Base-by-base conservation (phyloP, 2,329 filamentous ascomycete species). In the Scedosporium apiospermum region DNA sequence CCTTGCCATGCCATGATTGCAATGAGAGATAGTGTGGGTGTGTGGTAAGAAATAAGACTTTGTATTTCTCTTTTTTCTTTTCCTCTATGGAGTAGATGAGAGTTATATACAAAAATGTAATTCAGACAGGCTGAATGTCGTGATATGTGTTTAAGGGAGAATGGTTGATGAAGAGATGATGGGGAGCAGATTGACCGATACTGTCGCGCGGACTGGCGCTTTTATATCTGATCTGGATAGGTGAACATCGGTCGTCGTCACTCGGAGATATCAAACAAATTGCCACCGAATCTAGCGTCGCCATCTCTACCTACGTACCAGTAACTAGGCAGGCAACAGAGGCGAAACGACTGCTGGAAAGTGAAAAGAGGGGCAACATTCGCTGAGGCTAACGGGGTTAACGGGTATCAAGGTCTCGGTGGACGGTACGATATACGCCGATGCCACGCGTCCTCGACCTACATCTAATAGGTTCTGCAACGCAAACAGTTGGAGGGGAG, bases 1-100 rank as follows among this genome's bases (percentile, higher is more conserved):
- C 26, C 18, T 53, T 57, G 18, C 46, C 49, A 62, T 4, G 60
- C 60, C 60, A 62, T 62, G 60, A 44, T 62, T 58, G n/a, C 49
- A 21, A 18, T 53, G n/a, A 26, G 21, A 27, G 21, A 26, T 4
- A 21, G 6, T n/a, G 6, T 6, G n/a, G 1, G 49, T 21, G 12
- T n/a, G n/a, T 12, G 49, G 49, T 21, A 21, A 21, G 49, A 53
- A 21, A 53, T 21, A 53, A 53, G 49, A 14, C 18, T 53, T 26
- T 18, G 49, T 53, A 53, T 53, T 53, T 21, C 49, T 53, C n/a
- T 53, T 53, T 21, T n/a, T 21, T 53, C 49, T 53, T 30, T 27
- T 30, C 27, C 27, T 21, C 23, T 14, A 27, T 27, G 23, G 23
- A 27, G 57, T 21, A 59, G 57, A 42, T n/a, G 57, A 44, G 49